Evolutionary conservation across 169 alveolate genomes (phyloP).

Genomic region (Plasmodium knowlesi): DNA sequence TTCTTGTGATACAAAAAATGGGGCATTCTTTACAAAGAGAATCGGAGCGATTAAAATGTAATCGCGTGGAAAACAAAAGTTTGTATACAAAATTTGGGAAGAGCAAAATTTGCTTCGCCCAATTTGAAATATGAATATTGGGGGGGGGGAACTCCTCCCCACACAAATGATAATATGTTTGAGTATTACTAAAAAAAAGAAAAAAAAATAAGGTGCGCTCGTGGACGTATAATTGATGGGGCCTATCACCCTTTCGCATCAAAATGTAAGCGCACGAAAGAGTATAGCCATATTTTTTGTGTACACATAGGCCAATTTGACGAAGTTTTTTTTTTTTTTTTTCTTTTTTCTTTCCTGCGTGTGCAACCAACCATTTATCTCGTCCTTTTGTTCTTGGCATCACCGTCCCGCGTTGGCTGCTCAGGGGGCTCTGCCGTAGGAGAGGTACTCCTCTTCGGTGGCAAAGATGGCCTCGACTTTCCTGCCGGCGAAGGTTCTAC

Average conservation of each 20-base stretch:
- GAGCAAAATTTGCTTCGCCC: background rate
- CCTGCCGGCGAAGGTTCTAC: slow-evolving; percentile 85
- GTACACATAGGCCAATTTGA: background rate
- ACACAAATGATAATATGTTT: background rate
- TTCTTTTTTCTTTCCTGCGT: background rate
- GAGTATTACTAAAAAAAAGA: background rate
- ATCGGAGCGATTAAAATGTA: background rate
- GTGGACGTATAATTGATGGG: background rate
- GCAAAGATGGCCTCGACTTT: slow-evolving; percentile 80
- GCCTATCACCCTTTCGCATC: background rate
- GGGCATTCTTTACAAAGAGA: background rate
- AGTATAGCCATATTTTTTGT: background rate
- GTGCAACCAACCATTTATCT: background rate
- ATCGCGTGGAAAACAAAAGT: background rate
- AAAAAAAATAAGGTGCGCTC: background rate
- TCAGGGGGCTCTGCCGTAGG: background rate
- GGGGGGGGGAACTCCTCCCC: background rate
- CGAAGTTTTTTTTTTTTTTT: background rate
- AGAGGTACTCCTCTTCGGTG: slow-evolving; percentile 67
- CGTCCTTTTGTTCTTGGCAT: background rate
- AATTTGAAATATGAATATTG: background rate
- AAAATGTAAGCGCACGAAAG: background rate
- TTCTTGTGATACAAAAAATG: background rate
- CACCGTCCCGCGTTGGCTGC: background rate
- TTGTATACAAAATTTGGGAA: slow-evolving; percentile 6